Conservation (phyloP, 768 basidiomycete species). For the Phanerochaete carnosa region DNA sequence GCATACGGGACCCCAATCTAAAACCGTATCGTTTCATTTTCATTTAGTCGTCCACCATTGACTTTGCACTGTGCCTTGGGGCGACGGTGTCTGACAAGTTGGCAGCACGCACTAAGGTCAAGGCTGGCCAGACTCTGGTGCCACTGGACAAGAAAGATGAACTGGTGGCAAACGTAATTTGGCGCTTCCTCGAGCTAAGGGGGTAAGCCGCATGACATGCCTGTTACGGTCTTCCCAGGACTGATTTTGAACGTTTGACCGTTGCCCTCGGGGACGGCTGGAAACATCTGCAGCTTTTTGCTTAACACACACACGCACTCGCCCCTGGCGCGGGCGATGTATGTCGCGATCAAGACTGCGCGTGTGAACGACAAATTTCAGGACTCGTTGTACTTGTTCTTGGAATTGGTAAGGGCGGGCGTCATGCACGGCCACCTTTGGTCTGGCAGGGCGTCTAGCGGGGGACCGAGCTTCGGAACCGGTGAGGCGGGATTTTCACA, state of each 20-base stretch:
- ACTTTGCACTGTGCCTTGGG: conserved; percentile 91
- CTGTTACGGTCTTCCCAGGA: not conserved
- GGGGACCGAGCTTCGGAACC: conserved; percentile 92
- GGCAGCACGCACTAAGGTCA: conserved; percentile 78
- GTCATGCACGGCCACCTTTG: conserved; percentile 94
- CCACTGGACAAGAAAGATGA: conserved; percentile 97
- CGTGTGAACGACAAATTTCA: conserved; percentile 92
- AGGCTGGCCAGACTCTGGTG: conserved; percentile 36
- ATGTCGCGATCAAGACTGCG: conserved; percentile 70
- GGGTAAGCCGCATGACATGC: conserved; percentile 57
- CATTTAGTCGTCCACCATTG: conserved; percentile 90
- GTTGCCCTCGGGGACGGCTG: conserved; percentile 1
- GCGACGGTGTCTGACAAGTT: conserved; percentile 81
- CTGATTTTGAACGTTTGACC: conserved; percentile 1
- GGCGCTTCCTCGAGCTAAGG: conserved; percentile 95
- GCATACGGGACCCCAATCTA: not conserved
- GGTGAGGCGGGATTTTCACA: conserved; percentile 50
- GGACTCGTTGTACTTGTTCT: conserved; percentile 89
- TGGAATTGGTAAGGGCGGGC: conserved; percentile 94
- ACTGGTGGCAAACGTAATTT: conserved; percentile 95
- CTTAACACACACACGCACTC: conserved; percentile 87
- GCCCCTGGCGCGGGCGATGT: conserved; percentile 87
- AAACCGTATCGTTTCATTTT: conserved; percentile 11
- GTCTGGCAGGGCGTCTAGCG: conserved; percentile 85
- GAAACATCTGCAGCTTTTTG: conserved; percentile 65